Evolutionary conservation across 2,329 filamentous ascomycete genomes (phyloP), one percentile per base, ranked within the genome.

Genomic region (Purpureocillium lavendulum): DNA sequence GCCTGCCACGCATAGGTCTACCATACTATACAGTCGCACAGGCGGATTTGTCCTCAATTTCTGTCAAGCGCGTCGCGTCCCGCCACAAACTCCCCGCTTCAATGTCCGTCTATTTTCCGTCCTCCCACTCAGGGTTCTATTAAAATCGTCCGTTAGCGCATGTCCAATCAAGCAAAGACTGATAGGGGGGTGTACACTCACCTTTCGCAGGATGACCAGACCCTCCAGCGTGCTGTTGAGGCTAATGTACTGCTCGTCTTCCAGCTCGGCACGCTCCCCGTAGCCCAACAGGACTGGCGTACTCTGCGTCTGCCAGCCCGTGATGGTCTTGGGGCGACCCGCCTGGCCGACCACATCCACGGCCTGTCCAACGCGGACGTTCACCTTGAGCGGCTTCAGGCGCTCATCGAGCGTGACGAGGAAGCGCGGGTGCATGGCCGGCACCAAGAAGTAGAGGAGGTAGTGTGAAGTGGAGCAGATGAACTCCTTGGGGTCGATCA

Each of bases 301-400:
- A 69, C 87, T 96, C 71, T 98, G 92, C 49, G 92, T 98, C 67
- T 98, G 92, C 92, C 92, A 98, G 39, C 92, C 92, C 9, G 92
- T 98, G 55, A 98, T 98, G 2, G 92, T 98, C 82, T 98, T 97
- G 50, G 92, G 92, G 46, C 90, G 79, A 59, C 92, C 92, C 11
- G 94, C 92, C 64, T 97, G 92, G 38, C 92, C 94, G 31, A 98
- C 92, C 32, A 98, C 89, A 59, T 98, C 92, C 15, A 98, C 94
- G 13, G 94, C 92, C 67, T 98, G 94, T 62, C 92, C 92, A 33
- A 98, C 90, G 26, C 92, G 84, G 13, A 98, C 92, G 54, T 96
- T 97, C 57, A 97, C 89, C 39, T 87, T 90, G 46, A 98, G 69
- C 4, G 92, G 92, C 66, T 95, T 84, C 40, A 98, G 75, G 46